Base-by-base conservation (phyloP, 768 basidiomycete genomes). In the Amanita jacksonii region DNA sequence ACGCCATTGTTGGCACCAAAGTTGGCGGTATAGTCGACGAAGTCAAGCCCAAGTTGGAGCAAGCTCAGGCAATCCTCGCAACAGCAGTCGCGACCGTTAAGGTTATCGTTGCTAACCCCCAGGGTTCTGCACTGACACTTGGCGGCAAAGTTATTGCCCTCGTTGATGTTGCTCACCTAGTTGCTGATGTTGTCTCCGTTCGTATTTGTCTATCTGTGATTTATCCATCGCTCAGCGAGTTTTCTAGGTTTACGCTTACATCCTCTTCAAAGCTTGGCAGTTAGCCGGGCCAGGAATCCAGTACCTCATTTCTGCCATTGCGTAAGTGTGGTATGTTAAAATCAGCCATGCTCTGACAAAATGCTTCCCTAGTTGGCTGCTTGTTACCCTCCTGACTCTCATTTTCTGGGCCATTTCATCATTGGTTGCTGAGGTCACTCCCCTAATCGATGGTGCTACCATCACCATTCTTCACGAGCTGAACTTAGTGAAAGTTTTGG, bases 61-160 rank as follows among this genome's bases (percentile, higher is more conserved):
- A 55, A 12, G 49, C 56, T 23, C n/a, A 49, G 35, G 30, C 5
- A 15, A 16, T 46, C 25, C 23, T 57, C 12, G 13, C 16, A 23
- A 35, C 15, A 4, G 53, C 49, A 24, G 31, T 47, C 19, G 41
- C 7, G 9, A 38, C 42, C 13, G 44, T 55, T 16, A 40, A 57
- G 40, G 45, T 47, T 19, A 42, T 57, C 31, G 39, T 49, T 39
- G 46, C 46, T 3, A 40, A 31, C 12, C 34, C 51, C 12, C 13
- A 38, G 13, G 49, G 45, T 1, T 41, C 37, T 6, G 39, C 48
- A 25, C 51, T 55, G 15, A 5, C 32, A 18, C 38, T 54, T 7
- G 34, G 25, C 5, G 53, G 54, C 19, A 37, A 48, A 19, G 46
- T 51, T 18, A 31, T 54, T 19, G 23, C 51, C 10, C 15, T 48